Evolutionary conservation across 176 grass and related monocot species (phyloP), one percentile per base, ranked within the genome.

Genomic region (Triticum dicoccoides): DNA sequence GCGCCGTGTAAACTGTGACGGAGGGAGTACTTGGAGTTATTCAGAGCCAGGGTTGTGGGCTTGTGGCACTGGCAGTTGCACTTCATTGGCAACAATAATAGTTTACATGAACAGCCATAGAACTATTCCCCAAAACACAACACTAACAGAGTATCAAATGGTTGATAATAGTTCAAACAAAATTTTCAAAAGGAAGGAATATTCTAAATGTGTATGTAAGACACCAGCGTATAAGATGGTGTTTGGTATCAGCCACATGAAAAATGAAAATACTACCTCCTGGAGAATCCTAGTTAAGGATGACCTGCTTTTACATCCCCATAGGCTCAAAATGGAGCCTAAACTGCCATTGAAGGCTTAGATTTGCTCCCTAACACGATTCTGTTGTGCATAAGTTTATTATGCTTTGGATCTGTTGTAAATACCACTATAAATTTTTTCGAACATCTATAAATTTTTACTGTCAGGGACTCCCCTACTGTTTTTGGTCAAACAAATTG

Each of bases 21-120:
- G 34, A 35, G 34, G 34, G 34, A 35, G 34, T 35, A 35, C 27
- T 65, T 29, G 14, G 2, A 27, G 63, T 77, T 34, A 38, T 64
- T 77, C 17, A 72, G 74, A 69, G 65, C 61, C 20, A 77, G 33
- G 12, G 21, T 24, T 68, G 24, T 32, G 9, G 39, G 12, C 17
- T 42, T 67, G 38, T 11, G 14, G 56, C 41, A 89, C 39, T 73
- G 25, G 58, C 56, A 89, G n/a, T 79, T 72, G 65, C 78, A 82
- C 14, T 86, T 70, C 47, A 68, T 41, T 39, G 11, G 37, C 21
- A 77, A 78, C 24, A 76, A 17, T 21, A 85, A 47, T 74, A 35
- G 66, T 32, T 65, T 44, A 24, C 39, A 21, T 33, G 33, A 85
- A 80, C 15, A 84, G 4, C 17, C 11, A 58, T 42, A 61, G 10